Percentiles rank a stretch among this genome's conserved stretches.
Conservation (phyloP, 768 basidiomycete genomes). For the Pleurotus giganteus region DNA sequence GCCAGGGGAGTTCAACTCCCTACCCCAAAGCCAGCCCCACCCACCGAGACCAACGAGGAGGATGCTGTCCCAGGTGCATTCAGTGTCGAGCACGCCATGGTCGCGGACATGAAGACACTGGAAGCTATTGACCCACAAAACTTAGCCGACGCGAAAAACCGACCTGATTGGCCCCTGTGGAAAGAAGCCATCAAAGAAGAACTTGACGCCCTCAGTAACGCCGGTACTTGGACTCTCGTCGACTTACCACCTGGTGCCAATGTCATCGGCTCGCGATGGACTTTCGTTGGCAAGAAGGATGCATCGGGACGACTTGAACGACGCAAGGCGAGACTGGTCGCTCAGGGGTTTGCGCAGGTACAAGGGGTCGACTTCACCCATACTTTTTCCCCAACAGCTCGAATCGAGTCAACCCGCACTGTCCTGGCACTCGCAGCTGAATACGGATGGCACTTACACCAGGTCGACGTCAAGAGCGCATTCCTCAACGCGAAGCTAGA, state of each 20-base stretch:
- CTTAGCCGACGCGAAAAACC: background rate
- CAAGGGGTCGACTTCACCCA: background rate
- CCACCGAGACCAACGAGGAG: slow-evolving; percentile 3
- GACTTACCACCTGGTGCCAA: background rate
- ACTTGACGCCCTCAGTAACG: background rate
- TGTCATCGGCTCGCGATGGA: background rate
- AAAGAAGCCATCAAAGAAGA: background rate
- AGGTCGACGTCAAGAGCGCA: slow-evolving; percentile 3
- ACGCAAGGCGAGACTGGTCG: slow-evolving; percentile 2
- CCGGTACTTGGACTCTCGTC: background rate
- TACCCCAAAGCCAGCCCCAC: slow-evolving; percentile 1
- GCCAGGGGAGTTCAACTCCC: slow-evolving; percentile 13
- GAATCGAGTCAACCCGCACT: background rate
- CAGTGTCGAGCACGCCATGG: slow-evolving; percentile 8
- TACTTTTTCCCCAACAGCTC: background rate
- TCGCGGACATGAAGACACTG: slow-evolving; percentile 1
- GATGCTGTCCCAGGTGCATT: slow-evolving; percentile 4
- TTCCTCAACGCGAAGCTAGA: slow-evolving; percentile 1
- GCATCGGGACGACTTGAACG: background rate
- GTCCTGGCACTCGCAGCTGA: background rate
- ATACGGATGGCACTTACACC: slow-evolving; percentile 6
- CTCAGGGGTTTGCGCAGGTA: slow-evolving; percentile 1
- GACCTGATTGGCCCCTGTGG: background rate
- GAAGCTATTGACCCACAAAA: slow-evolving; percentile 14
- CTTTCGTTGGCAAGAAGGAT: background rate